Base-by-base conservation (phyloP, 768 basidiomycete species). In the Pleurotus platypus region DNA sequence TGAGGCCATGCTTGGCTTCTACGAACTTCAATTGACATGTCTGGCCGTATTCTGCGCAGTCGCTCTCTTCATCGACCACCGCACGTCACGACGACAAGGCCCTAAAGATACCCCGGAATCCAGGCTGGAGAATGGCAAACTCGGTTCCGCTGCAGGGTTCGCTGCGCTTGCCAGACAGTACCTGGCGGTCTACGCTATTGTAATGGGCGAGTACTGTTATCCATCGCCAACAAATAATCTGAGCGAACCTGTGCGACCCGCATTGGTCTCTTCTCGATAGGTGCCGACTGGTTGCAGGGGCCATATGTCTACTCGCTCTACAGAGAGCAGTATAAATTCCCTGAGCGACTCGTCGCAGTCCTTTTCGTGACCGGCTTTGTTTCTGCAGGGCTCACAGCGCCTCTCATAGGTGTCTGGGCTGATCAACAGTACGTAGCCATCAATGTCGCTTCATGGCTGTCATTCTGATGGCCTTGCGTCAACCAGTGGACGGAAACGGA, bases 221-320 rank as follows among this genome's bases (percentile, higher is more conserved):
- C 51, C 42, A 58, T 43, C 20, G 18, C 20, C 35, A 22, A 24
- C 24, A 37, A 18, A 20, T 26, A 38, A 46, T 30, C 27, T 43
- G 30, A 54, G n/a, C 24, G 35, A 38, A 51, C 18, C 16, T 22
- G 15, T 16, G 43, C 27, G 39, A 20, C 56, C 60, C 48, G 11
- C 40, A 50, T 37, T 48, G 45, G 49, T 57, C 46, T 56, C 48
- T 49, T 30, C 12, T 37, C 18, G 50, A 38, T 62, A 89, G 87
- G 83, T 57, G 85, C 87, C 39, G 87, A 90, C 68, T 89, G 89
- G 87, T 74, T 90, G 12, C 87, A 90, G 67, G 89, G 89, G 0
- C 89, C 89, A 13, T 90, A 90, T 63, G 75, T 90, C 0, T 91
- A 89, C 62, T 87, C 87, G 13, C 70, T 90, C 0, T 91, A 90